phyloP scores from a whole-genome alignment of 1,139 yeast species.

The Candida sp. region DNA sequence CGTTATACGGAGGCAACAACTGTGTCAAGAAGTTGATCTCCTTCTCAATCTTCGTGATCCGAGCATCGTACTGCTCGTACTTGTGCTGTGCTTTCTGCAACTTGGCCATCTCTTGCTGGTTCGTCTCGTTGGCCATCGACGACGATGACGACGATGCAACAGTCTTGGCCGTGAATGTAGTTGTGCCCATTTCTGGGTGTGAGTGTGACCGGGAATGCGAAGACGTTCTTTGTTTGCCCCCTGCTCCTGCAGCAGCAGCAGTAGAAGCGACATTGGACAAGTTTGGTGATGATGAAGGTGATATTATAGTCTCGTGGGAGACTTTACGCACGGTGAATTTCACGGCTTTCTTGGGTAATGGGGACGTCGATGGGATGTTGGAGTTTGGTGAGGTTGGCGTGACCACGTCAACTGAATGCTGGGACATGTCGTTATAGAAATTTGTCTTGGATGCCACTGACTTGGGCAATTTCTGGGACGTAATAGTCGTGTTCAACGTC shows the following conservation, averaged over 20 bases:
- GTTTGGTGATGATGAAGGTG: slow-evolving; percentile 16
- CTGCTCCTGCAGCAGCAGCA: too few species aligned
- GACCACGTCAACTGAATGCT: neutral
- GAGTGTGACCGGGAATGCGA: neutral
- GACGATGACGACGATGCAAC: too few species aligned
- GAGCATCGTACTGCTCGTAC: slow-evolving; percentile 37
- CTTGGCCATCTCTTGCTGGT: slow-evolving; percentile 12
- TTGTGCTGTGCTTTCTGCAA: slow-evolving; percentile 30
- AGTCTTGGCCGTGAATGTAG: neutral
- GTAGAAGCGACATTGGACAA: too few species aligned
- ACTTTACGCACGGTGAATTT: slow-evolving; percentile 49
- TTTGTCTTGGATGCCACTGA: slow-evolving; percentile 15
- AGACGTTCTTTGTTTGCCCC: too few species aligned
- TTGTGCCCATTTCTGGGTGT: neutral
- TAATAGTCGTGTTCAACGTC: neutral
- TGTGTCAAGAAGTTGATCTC: slow-evolving; percentile 44
- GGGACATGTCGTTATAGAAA: slow-evolving; percentile 12
- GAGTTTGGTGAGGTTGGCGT: slow-evolving; percentile 6
- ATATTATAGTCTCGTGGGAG: slow-evolving; percentile 34
- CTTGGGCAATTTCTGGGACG: slow-evolving; percentile 10
- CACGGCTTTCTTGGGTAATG: slow-evolving; percentile 30
- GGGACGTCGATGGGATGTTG: slow-evolving; percentile 3
- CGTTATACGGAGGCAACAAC: slow-evolving; percentile 50
- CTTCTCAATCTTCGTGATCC: slow-evolving; percentile 43
- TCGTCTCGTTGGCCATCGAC: neutral